Evolutionary conservation across 106 monocot genomes (phyloP).

Genomic region (Platanthera zijinensis): DNA sequence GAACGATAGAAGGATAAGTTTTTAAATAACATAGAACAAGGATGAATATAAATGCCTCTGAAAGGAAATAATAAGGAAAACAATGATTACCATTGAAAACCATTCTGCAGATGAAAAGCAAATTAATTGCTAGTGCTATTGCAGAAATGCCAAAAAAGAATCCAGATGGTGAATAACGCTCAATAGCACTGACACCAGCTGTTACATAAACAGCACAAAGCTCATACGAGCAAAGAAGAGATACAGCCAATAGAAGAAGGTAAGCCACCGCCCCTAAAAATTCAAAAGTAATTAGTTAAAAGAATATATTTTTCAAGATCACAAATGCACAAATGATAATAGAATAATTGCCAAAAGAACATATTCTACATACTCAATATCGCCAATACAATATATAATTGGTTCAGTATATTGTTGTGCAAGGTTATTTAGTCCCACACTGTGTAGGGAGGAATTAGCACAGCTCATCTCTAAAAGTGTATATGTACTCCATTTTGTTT

Average conservation of each 20-base stretch:
- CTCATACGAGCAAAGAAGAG: slow-evolving; percentile 90
- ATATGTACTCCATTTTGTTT: no score
- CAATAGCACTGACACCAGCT: slow-evolving; percentile 66
- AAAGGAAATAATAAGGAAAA: neutral
- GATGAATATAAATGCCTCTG: neutral
- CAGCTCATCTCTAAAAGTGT: no score
- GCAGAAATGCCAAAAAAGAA: slow-evolving; percentile 97
- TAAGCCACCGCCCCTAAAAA: slow-evolving; percentile 84
- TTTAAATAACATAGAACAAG: neutral
- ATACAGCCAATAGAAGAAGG: slow-evolving; percentile 75
- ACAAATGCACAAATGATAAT: neutral
- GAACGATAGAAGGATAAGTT: neutral
- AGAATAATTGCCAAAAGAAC: neutral
- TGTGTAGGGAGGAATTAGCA: no score
- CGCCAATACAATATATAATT: no score
- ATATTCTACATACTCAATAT: neutral
- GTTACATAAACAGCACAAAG: slow-evolving; percentile 96
- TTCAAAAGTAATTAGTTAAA: slow-evolving; percentile 3
- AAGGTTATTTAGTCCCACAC: no score
- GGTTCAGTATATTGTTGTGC: no score
- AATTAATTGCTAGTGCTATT: slow-evolving; percentile 84
- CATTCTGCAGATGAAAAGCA: slow-evolving; percentile 95
- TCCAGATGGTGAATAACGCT: slow-evolving; percentile 87
- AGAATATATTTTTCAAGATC: neutral
- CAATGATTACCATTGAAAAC: slow-evolving; percentile 74